A percentile compares a stretch with the other conserved stretches of the same genome.
These are phyloP conservation scores for Aphanomyces astaci DNA, from an alignment of 352 stramenopile species.

Conservation along the genomic window DNA sequence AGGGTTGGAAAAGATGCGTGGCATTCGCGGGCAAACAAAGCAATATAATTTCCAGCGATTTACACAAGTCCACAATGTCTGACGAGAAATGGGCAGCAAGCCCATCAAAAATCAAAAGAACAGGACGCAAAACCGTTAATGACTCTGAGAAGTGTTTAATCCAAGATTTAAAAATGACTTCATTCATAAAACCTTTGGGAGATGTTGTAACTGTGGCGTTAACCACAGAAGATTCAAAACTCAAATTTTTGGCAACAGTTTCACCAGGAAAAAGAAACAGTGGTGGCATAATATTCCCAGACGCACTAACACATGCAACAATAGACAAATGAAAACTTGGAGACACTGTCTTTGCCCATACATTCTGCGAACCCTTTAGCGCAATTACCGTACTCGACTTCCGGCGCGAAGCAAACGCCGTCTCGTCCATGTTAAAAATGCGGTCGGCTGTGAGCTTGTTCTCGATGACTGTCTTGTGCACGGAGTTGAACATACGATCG, in stretches of 20 bases:
- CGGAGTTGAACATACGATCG: constrained; percentile 15
- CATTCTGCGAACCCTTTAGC: constrained; percentile 24
- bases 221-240: neutral
- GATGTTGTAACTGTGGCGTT: constrained; percentile 24
- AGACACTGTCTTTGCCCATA: constrained; percentile 23
- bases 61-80: neutral
- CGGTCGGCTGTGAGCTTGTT: neutral
- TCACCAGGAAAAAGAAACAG: constrained; percentile 26
- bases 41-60: neutral
- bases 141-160: constrained; percentile 6
- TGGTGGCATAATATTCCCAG: constrained; percentile 15
- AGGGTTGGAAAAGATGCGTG: constrained; percentile 3
- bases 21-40: neutral
- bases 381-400: constrained; percentile 25
- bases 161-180: constrained; percentile 3
- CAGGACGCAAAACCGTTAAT: neutral
- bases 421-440: constrained; percentile 32
- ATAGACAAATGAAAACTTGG: constrained; percentile 30
- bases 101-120: neutral
- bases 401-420: constrained; percentile 16
- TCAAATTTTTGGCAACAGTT: neutral
- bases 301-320: constrained; percentile 25
- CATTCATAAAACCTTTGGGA: constrained; percentile 22
- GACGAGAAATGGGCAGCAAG: neutral
- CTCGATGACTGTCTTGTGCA: constrained; percentile 23